Percentiles rank a stretch among this genome's conserved stretches.
These are phyloP conservation scores for Dendrobium catenatum DNA, from an alignment of 106 monocot genomes.

Conservation along the genomic window DNA sequence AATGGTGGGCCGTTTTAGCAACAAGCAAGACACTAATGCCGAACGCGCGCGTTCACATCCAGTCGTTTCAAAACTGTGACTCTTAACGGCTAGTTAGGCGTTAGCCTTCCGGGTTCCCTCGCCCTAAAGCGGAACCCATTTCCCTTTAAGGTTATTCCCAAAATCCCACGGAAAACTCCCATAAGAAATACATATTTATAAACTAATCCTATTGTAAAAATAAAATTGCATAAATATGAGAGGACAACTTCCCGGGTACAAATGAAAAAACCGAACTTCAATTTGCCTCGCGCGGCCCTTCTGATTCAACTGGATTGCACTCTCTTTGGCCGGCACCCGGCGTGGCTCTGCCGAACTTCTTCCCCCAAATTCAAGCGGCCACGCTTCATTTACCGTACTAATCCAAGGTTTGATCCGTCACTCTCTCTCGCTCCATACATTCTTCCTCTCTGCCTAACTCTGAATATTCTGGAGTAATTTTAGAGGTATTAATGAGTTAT, in stretches of 20 bases:
- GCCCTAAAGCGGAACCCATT: background rate
- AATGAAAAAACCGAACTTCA: background rate
- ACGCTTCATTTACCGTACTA: background rate
- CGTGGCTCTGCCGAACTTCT: constrained; percentile 12
- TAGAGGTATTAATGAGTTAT: constrained; percentile 1
- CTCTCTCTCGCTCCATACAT: background rate
- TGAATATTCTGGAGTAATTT: constrained; percentile 1
- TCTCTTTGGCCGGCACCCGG: constrained; percentile 5
- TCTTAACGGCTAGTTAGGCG: constrained; percentile 4
- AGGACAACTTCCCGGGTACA: background rate
- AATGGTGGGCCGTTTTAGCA: no score
- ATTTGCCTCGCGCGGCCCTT: constrained; percentile 3
- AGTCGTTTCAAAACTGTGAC: background rate
- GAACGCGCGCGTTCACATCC: background rate
- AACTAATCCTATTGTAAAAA: background rate
- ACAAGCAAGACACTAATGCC: no score
- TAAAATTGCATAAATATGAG: background rate
- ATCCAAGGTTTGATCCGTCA: constrained; percentile 3
- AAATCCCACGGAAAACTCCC: background rate
- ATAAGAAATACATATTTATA: background rate
- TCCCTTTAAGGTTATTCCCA: background rate
- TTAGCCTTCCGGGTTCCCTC: background rate
- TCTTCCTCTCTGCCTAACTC: constrained; percentile 6
- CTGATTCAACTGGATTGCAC: constrained; percentile 1
- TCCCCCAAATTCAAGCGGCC: constrained; percentile 1